Conservation (phyloP, 257 asterid species). For the Craterostigma plantagineum region DNA sequence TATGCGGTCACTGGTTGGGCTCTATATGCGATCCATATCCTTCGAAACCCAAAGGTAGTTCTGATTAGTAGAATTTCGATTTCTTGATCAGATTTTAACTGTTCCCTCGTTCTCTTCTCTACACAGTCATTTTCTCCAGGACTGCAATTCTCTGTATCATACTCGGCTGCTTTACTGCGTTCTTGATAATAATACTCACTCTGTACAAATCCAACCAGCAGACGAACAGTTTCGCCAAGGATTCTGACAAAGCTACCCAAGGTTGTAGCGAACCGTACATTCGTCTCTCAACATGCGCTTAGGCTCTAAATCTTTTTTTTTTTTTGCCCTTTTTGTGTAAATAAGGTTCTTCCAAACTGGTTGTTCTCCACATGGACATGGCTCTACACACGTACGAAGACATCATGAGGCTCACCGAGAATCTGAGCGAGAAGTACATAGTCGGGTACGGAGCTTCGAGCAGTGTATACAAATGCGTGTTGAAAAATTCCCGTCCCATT, state of each 20-base stretch:
- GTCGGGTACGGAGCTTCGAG: conserved; percentile 96
- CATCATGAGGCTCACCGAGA: conserved; percentile 80
- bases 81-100: not conserved
- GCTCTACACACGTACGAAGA: conserved; percentile 88
- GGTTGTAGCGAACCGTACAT: conserved; percentile 13
- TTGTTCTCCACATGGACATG: conserved; percentile 89
- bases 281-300: not conserved
- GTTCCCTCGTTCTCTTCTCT: not conserved
- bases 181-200: conserved; percentile 62
- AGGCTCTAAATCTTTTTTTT: not conserved
- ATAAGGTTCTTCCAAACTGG: conserved; percentile 48
- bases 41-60: conserved; percentile 43
- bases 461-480: conserved; percentile 65
- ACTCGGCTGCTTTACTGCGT: conserved; percentile 45
- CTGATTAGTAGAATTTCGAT: not conserved
- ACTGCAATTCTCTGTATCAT: conserved; percentile 44
- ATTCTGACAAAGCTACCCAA: conserved; percentile 27
- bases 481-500: conserved; percentile 78
- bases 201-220: conserved; percentile 51
- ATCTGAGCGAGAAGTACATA: conserved; percentile 64
- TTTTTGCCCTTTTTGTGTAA: not conserved
- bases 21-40: conserved; percentile 61
- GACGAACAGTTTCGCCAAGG: conserved; percentile 28
- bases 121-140: conserved; percentile 59
- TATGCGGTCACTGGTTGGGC: conserved; percentile 88